Base-by-base conservation (phyloP, 139 green algal genomes). In the Deuterostichococcus epilithicus region DNA sequence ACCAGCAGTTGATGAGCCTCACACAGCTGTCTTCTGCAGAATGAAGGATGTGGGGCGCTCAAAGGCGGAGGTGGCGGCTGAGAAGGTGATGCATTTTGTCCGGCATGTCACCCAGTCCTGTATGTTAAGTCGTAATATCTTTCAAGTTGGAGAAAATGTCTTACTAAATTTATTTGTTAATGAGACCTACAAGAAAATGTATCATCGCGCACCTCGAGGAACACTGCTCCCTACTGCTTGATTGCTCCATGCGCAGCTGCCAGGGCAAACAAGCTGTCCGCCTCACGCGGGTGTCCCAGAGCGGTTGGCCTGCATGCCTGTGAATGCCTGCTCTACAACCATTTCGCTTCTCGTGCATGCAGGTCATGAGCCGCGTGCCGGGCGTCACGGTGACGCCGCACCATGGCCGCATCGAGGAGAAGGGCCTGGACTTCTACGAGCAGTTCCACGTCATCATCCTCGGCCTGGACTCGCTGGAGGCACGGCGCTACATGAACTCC, bases 401-500 rank as follows among this genome's bases (percentile, higher is more conserved):
- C 81, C 88, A 95, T 65, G 89, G 86, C 30, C 90, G 91, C 78
- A 99, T 99, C 45, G 94, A 99, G 83, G 96, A 99, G 58, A 97
- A 97, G 87, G 76, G 87, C 0, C 63, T 89, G 6, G 88, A 94
- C 5, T 99, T 96, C 71, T 99, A 98, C 84, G 67, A 88, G 68
- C 70, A 95, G 44, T 98, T 98, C 75, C 90, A 97, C 80, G 75
- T 95, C 76, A 96, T 98, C 73, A 88, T 98, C 10, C 88, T 99
- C 39, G 96, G 96, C 8, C 86, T 99, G 33, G 96, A 99, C 86
- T 98, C 92, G 5, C 81, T 99, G 22, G 96, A 99, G 80, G 96
- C 96, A 0, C 82, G 96, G 28, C 87, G 91, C 30, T 98, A 95
- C 81, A 99, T 99, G 91, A 99, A 99, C 86, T 86, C 85, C 13